Base-by-base conservation (phyloP, 768 basidiomycete genomes). In the Coprinopsis strossmayeri region DNA sequence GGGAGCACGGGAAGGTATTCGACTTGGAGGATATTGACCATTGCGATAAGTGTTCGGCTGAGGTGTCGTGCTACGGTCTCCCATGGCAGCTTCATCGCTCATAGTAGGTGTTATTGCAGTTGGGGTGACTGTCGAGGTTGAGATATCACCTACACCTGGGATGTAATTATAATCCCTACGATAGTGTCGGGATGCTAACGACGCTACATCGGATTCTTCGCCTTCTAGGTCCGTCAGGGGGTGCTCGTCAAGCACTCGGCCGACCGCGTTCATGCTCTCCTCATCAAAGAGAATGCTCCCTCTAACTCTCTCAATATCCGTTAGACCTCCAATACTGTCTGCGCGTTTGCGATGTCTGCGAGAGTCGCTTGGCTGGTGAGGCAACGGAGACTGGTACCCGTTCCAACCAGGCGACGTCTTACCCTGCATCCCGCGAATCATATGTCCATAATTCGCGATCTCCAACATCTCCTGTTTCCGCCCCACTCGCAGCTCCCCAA, bases 361-460 rank as follows among this genome's bases (percentile, higher is more conserved):
- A 3, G 28, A 20, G 27, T 27, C 27, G 12, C 30, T 27, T 3
- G 25, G 43, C 30, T 18, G 7, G 3, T 28, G 27, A 25, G 20
- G 40, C 23, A 26, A 5, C 18, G 40, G 40, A 34, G 52, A 42
- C 50, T 60, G 53, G 57, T 66, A 51, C 49, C 53, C 37, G 46
- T 52, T 15, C 64, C 57, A 57, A 53, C 65, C 52, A 50, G 55
- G 40, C 50, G 53, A 18, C 42, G 55, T 46, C 49, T 59, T 51
- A 53, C 55, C 50, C 49, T 51, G 52, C 35, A 52, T 69, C 64
- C 52, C 61, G 32, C 54, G 57, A 40, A 83, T 65, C 34, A 67
- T 71, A 59, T 91, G 85, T 1, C 89, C 88, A 56, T 85, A 90
- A 65, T 83, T 90, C 44, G 88, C 88, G 51, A 91, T 91, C 57